Base-by-base conservation (phyloP, 2,329 filamentous ascomycete species). In the Leptographium wingfieldii region DNA sequence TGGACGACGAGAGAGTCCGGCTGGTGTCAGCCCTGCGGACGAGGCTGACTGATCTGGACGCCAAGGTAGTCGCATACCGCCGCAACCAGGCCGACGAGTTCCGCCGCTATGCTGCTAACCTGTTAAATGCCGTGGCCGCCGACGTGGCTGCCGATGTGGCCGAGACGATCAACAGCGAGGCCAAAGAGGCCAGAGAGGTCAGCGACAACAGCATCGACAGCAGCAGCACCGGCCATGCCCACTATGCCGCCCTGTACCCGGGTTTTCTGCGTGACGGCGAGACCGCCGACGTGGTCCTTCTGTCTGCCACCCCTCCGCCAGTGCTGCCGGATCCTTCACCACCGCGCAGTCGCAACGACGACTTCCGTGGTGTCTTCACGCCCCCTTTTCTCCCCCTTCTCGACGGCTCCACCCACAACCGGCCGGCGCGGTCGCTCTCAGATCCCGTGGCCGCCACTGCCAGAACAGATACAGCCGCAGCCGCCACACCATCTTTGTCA, bases 301-400 rank as follows among this genome's bases (percentile, higher is more conserved):
- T 31, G 12, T 43, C 27, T 16, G 29, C 14, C 7, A 4, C 56
- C 1, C 11, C 40, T 5, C 35, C 38, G 16, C 25, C n/a, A 22
- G 14, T n/a, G n/a, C 40, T 43, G 16, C n/a, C 55, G 31, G n/a
- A 22, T 6, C 3, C n/a, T 25, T 25, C 51, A 4, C 29, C 51
- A 7, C 9, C 58, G 14, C 43, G 27, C 64, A 76, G 7, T 61
- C 77, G 80, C 62, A 81, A 85, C 65, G 72, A 73, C 67, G 82
- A 85, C 65, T 79, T 86, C 64, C 77, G 78, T 63, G 83, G 83
- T 62, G 71, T 86, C 61, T 86, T 86, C 67, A 85, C 79, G 43
- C 83, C 83, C 33, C 79, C 73, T 63, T 86, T 81, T 66, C 76
- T 87, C 59, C 82, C 83, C 53, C 73, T 86, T 59, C 77, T 86